Base-by-base conservation (phyloP, 345 rosid species). In the Hirschfeldia incana region DNA sequence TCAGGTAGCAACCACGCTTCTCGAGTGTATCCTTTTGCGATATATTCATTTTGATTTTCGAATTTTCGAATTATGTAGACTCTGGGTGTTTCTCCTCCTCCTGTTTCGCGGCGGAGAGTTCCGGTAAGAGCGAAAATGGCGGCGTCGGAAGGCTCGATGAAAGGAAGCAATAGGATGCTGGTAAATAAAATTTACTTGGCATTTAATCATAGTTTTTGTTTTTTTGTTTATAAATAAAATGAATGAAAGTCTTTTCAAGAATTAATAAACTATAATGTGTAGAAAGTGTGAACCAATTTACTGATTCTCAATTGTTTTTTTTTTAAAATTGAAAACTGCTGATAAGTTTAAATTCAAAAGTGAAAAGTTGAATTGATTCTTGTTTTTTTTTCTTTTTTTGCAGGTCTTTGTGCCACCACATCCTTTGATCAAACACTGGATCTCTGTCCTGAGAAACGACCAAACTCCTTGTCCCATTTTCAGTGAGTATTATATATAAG, bases 371-470 rank as follows among this genome's bases (percentile, higher is more conserved):
- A 12, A 8, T 21, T 21, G 65, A 66, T 70, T 57, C 0, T 16
- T 16, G 26, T 0, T 5, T 12, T 37, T 67, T 65, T 8, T 39
- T 8, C 3, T 39, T 39, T 37, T 1, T 5, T 2, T 8, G 44
- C 86, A 94, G 95, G 97, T 91, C 0, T 89, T 84, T 75, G 98
- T 92, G 86, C 97, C 98, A 15, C 97, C 95, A 0, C 95, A 91
- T 84, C 97, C 97, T 13, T 83, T 92, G 86, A 90, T 94, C 85
- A 92, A 92, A 87, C 98, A 94, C 73, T 92, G 97, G 97, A 86
- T 94, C 83, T 91, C 94, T 5, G 89, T 94, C 74, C 73, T 94
- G 53, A 85, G 97, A 73, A 94, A 92, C 37, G 95, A 92, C 39
- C 97, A 88, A 79, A 90, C 97, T 51, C 97, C 97, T 67, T 83